These are phyloP conservation scores for Arachis monticola DNA, from an alignment of 331 rosid species.

Conservation along the genomic window DNA sequence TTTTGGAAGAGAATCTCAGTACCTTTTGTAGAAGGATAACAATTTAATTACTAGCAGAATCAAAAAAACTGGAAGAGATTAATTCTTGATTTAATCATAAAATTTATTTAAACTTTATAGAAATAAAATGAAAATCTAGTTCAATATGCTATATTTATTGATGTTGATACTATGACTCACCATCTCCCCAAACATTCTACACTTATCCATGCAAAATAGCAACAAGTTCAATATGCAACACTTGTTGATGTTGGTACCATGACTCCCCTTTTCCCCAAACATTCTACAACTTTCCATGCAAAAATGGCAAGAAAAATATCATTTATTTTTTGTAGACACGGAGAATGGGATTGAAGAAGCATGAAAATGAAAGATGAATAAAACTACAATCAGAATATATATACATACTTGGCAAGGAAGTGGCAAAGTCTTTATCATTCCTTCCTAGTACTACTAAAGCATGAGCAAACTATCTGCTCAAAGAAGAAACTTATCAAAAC, in stretches of 20 bases:
- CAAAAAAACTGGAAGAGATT: background rate
- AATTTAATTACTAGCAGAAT: conserved; percentile 17
- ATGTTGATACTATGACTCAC: background rate
- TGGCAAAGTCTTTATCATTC: background rate
- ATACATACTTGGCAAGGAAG: background rate
- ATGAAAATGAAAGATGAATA: background rate
- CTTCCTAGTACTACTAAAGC: background rate
- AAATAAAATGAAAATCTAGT: background rate
- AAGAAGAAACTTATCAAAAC: background rate
- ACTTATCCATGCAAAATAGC: background rate
- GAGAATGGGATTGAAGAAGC: background rate
- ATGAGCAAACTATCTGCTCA: conserved; percentile 1
- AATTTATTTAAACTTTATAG: background rate
- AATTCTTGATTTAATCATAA: background rate
- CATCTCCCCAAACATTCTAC: background rate
- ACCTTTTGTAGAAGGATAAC: conserved; percentile 39
- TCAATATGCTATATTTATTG: background rate
- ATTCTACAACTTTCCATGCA: background rate
- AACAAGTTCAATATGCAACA: background rate
- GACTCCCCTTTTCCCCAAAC: background rate
- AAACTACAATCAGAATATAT: background rate
- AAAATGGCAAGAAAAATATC: background rate
- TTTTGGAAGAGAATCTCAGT: conserved; percentile 38
- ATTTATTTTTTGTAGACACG: background rate
- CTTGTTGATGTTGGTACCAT: background rate